Evolutionary conservation across 2,329 filamentous ascomycete species (phyloP).

Genomic region (Ophiocordyceps camponoti-rufipedis): DNA sequence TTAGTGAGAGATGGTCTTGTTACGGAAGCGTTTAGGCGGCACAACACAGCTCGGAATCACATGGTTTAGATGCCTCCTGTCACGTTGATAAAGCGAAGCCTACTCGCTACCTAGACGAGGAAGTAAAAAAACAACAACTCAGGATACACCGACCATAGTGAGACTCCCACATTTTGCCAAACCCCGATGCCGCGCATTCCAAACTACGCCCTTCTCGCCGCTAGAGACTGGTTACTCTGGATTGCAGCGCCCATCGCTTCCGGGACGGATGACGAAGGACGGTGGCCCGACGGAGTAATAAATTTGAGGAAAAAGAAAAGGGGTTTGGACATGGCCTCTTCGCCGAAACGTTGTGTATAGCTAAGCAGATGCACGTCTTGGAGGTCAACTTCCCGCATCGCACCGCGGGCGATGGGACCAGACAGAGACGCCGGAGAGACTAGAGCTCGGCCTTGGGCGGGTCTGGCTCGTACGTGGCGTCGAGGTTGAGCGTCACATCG

Average conservation of each 20-base stretch:
- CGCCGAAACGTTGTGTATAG: too few relatives aligned
- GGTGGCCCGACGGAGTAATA: background rate
- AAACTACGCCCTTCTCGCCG: background rate
- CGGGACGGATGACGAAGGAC: background rate
- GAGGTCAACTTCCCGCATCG: too few relatives aligned
- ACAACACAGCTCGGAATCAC: too few relatives aligned
- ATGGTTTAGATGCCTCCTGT: too few relatives aligned
- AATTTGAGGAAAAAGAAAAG: background rate
- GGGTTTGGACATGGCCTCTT: too few relatives aligned
- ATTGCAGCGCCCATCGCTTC: background rate
- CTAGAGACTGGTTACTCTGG: background rate
- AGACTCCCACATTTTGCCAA: background rate
- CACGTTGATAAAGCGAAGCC: too few relatives aligned
- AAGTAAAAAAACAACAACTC: background rate
- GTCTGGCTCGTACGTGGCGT: conserved; percentile 49
- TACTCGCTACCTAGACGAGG: background rate
- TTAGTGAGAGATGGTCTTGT: too few relatives aligned
- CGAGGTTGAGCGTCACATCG: conserved; percentile 65
- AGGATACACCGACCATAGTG: background rate
- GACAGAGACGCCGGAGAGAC: background rate
- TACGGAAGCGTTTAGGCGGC: too few relatives aligned
- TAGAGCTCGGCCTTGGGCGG: conserved; percentile 21
- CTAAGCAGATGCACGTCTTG: too few relatives aligned
- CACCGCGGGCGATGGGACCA: too few relatives aligned
- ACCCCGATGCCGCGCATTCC: background rate